Percentiles rank a stretch among this genome's conserved stretches.
phyloP scores from a whole-genome alignment of 2,329 filamentous ascomycete genomes.

The Fusarium subglutinans region DNA sequence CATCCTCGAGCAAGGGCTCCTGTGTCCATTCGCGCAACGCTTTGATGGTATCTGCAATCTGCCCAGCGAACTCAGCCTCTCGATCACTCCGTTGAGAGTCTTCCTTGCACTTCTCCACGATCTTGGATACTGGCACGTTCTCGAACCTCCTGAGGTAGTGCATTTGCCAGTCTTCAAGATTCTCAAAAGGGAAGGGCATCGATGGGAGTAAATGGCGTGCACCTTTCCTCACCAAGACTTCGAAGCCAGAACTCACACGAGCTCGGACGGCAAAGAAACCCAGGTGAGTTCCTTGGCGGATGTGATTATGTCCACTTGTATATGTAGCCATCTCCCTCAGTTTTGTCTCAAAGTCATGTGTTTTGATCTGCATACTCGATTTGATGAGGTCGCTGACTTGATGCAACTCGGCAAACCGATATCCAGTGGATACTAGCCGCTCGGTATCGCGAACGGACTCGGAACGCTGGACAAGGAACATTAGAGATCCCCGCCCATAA shows the following conservation, averaged over 20 bases:
- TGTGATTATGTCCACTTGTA: constrained; percentile 55
- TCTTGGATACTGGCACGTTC: constrained; percentile 50
- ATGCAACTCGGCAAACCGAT: constrained; percentile 76
- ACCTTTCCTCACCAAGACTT: constrained; percentile 67
- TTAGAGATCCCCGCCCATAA: constrained; percentile 77
- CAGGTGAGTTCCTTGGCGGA: constrained; percentile 64
- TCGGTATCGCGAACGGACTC: constrained; percentile 66
- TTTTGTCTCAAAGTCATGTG: constrained; percentile 66
- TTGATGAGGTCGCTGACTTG: constrained; percentile 76
- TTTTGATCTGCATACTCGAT: constrained; percentile 77
- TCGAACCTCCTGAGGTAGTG: constrained; percentile 63
- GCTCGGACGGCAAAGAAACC: constrained; percentile 68
- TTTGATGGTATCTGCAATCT: constrained; percentile 56
- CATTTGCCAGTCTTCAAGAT: constrained; percentile 64
- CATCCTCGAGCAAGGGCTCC: constrained; percentile 57
- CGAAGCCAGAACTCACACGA: constrained; percentile 64
- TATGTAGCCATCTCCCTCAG: constrained; percentile 73
- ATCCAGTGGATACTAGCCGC: constrained; percentile 75
- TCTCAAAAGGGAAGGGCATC: constrained; percentile 61
- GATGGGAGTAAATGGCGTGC: constrained; percentile 70
- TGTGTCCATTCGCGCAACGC: constrained; percentile 54
- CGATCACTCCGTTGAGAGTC: constrained; percentile 45
- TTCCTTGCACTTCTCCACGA: constrained; percentile 48
- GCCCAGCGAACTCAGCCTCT: constrained; percentile 56
- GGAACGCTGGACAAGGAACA: constrained; percentile 79